A percentile compares a stretch with the other conserved stretches of the same genome.
phyloP scores from a whole-genome alignment of 345 rosid species.

The Gossypium turneri region DNA sequence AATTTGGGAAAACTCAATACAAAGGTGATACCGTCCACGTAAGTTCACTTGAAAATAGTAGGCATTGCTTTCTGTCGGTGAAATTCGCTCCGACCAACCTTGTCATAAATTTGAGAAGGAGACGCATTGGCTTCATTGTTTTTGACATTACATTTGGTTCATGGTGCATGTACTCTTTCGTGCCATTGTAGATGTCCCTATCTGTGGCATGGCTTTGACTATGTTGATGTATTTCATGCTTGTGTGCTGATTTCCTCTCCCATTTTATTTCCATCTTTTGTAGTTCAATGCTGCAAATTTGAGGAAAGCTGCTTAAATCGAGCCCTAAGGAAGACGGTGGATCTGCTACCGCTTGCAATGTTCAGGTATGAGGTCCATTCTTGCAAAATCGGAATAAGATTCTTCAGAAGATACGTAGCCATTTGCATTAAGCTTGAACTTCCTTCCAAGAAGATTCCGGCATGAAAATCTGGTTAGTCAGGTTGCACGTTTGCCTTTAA shows the following conservation, averaged over 20 bases:
- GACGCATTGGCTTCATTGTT: not conserved
- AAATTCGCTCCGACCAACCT: not conserved
- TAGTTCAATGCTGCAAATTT: constrained; percentile 75
- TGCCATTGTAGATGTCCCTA: not conserved
- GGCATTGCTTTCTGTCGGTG: not conserved
- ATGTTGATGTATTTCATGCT: not conserved
- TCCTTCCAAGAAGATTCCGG: not conserved
- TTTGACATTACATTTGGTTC: not conserved
- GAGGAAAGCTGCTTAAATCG: constrained; percentile 72
- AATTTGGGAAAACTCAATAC: not conserved
- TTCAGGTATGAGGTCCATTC: constrained; percentile 67
- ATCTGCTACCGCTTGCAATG: constrained; percentile 86
- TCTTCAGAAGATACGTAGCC: not conserved
- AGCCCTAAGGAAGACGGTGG: constrained; percentile 79
- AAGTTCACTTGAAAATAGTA: not conserved
- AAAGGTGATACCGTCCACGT: not conserved
- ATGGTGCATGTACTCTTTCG: not conserved
- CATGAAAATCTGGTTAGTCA: not conserved
- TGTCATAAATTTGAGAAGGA: not conserved
- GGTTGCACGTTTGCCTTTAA: not conserved
- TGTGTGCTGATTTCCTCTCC: constrained; percentile 7
- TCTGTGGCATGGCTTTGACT: not conserved
- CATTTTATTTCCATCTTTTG: not conserved
- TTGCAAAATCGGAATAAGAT: not conserved
- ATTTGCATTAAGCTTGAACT: not conserved